Evolutionary conservation across 495 filamentous ascomycete species (phyloP), one percentile per base, ranked within the genome.

Genomic region (Talaromyces stipitatus): DNA sequence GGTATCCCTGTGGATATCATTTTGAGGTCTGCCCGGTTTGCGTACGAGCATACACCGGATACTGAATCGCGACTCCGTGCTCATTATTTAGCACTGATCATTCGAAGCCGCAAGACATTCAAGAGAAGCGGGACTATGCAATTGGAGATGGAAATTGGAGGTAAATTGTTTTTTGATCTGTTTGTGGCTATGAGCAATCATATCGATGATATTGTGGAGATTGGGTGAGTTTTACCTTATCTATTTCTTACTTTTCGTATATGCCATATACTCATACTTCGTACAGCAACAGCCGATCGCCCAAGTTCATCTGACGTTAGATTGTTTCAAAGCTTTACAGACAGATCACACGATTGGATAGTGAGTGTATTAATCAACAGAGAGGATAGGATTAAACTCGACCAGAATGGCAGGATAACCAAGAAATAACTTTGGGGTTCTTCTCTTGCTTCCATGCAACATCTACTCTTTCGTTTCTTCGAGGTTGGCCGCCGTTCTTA

Each of bases 81-180:
- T 76, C 89, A 94, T 73, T 96, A 94, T 78, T 82, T 96, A 67
- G 89, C 90, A 65, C 84, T 95, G 71, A 94, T 96, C 69, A 95
- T 96, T 78, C 83, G 90, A 72, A 89, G 85, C 75, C 88, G 91
- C 70, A 88, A 89, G 79, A 92, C 87, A 62, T 96, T 96, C 78
- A 95, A 95, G 85, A 83, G 84, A 71, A 95, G 91, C 76, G 91
- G 90, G 69, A 95, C 90, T 65, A 92, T 97, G 91, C 90, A 95
- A 82, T 85, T 87, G 78, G 91, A 97, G 81, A 96, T 97, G 91
- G 88, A 95, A 74, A 84, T 83, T 70, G 89, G 89, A 60, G 90
- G 85, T 66, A 85, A 88, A 77, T 80, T 96, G 69, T 97, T 95
- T 81, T 96, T 97, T 75, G 91, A 96, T 80, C 79, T 97, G 70